Conservation (phyloP, 2,329 filamentous ascomycete genomes). For the Parastagonospora nodorum region DNA sequence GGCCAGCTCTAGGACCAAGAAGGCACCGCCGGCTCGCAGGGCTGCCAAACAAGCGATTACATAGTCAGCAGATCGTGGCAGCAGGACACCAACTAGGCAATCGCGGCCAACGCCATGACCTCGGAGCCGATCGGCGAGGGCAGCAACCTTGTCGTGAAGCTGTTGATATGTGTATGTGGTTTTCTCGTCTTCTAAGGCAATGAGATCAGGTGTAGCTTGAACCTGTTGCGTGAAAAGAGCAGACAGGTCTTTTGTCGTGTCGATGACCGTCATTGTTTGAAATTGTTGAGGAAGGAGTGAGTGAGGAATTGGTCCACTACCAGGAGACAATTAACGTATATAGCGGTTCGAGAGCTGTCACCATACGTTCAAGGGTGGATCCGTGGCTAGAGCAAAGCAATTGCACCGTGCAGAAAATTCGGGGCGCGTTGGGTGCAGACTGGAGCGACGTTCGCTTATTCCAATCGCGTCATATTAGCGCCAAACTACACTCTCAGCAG, state of each 20-base stretch:
- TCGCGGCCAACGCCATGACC: slow-evolving; percentile 73
- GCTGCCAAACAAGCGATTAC: slow-evolving; percentile 78
- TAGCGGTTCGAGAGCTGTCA: slow-evolving; percentile 22
- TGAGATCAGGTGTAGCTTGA: slow-evolving; percentile 67
- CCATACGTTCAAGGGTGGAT: slow-evolving; percentile 14
- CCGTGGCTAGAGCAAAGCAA: slow-evolving; percentile 16
- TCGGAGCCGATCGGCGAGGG: slow-evolving; percentile 68
- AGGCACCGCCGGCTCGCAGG: slow-evolving; percentile 78
- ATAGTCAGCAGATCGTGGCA: slow-evolving; percentile 77
- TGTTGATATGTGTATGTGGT: slow-evolving; percentile 72
- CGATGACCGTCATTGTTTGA: slow-evolving; percentile 66
- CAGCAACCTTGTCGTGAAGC: slow-evolving; percentile 69
- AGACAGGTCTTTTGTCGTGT: slow-evolving; percentile 73
- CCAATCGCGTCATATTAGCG: slow-evolving; percentile 26
- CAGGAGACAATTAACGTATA: slow-evolving; percentile 19
- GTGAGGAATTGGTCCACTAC: slow-evolving; percentile 6
- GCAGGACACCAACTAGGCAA: slow-evolving; percentile 73
- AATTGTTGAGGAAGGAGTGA: slow-evolving; percentile 4
- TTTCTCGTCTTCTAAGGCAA: slow-evolving; percentile 74
- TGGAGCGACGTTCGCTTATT: slow-evolving; percentile 16
- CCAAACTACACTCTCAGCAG: slow-evolving; percentile 5
- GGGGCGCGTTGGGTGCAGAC: slow-evolving; percentile 13
- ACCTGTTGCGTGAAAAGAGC: slow-evolving; percentile 74
- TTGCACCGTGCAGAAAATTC: slow-evolving; percentile 23
- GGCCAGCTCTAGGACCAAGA: slow-evolving; percentile 78